A percentile compares a stretch with the other conserved stretches of the same genome.
These are phyloP conservation scores for Euclidium syriacum DNA, from an alignment of 345 rosid genomes.

Conservation along the genomic window DNA sequence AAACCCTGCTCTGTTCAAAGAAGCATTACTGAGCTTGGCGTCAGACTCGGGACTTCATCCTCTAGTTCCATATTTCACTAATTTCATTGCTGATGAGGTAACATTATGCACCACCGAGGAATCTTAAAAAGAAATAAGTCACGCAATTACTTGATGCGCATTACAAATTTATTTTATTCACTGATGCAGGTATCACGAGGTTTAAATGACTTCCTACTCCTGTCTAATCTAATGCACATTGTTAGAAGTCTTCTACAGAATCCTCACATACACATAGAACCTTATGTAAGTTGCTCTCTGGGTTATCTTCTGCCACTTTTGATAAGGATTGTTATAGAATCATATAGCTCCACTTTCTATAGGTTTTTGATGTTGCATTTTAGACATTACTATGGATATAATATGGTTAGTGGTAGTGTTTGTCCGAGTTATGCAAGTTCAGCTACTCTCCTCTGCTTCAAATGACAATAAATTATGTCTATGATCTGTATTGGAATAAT, in stretches of 20 bases:
- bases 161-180: conserved; percentile 19
- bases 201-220: conserved; percentile 67
- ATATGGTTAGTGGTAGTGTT: not conserved
- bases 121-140: not conserved
- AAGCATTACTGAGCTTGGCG: conserved; percentile 89
- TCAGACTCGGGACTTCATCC: conserved; percentile 98
- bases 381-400: not conserved
- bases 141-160: conserved; percentile 5
- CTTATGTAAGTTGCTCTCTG: conserved; percentile 66
- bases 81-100: conserved; percentile 94
- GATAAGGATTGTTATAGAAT: not conserved
- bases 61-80: conserved; percentile 93
- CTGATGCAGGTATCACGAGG: conserved; percentile 82
- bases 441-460: not conserved
- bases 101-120: conserved; percentile 13
- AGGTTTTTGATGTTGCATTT: not conserved
- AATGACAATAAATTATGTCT: not conserved
- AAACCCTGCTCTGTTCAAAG: conserved; percentile 68
- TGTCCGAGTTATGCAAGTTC: not conserved
- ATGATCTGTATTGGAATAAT: not conserved
- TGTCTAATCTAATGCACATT: conserved; percentile 88
- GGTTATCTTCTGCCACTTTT: not conserved
- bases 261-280: conserved; percentile 84
- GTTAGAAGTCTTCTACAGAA: conserved; percentile 84
- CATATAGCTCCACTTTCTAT: conserved; percentile 10